phyloP scores from a whole-genome alignment of 768 basidiomycete species.

The Rhodotorula paludigena region DNA sequence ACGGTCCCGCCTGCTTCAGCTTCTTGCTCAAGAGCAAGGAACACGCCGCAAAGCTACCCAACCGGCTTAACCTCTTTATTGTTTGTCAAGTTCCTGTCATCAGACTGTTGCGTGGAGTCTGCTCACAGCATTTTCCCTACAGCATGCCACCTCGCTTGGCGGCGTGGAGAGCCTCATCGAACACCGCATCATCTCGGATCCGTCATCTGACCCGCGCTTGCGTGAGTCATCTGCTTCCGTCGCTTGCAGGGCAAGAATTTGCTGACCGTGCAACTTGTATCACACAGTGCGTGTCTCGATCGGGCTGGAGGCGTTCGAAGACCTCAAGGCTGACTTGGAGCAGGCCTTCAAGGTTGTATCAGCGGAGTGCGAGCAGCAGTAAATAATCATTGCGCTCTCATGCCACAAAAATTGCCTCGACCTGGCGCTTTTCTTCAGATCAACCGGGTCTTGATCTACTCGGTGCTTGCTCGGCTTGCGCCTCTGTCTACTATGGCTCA shows the following conservation, averaged over 20 bases:
- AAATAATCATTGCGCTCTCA: too few relatives aligned
- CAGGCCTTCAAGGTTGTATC: constrained; percentile 55
- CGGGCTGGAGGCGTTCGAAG: constrained; percentile 80
- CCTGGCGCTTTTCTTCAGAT: too few relatives aligned
- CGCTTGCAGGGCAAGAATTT: neutral
- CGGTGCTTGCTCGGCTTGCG: too few relatives aligned
- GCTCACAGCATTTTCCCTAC: too few relatives aligned
- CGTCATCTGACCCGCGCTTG: constrained; percentile 58
- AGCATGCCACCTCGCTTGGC: constrained; percentile 83
- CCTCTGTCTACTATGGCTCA: too few relatives aligned
- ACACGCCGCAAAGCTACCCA: constrained; percentile 52
- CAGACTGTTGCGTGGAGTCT: neutral
- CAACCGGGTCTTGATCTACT: too few relatives aligned
- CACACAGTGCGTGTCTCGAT: constrained; percentile 64
- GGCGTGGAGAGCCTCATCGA: constrained; percentile 81
- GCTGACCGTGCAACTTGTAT: neutral
- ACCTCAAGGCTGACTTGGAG: constrained; percentile 67
- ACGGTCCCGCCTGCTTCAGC: constrained; percentile 42
- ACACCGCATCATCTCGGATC: constrained; percentile 62
- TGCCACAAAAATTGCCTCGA: too few relatives aligned
- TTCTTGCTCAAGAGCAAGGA: constrained; percentile 34
- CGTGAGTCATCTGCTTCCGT: constrained; percentile 17
- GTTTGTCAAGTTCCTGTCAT: constrained; percentile 52
- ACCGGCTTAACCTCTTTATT: constrained; percentile 62
- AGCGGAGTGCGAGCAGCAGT: too few relatives aligned